Evolutionary conservation across 192 early-diverging fungal genomes (phyloP), one percentile per base, ranked within the genome.

Genomic region (Gaertneriomyces semiglobifer): DNA sequence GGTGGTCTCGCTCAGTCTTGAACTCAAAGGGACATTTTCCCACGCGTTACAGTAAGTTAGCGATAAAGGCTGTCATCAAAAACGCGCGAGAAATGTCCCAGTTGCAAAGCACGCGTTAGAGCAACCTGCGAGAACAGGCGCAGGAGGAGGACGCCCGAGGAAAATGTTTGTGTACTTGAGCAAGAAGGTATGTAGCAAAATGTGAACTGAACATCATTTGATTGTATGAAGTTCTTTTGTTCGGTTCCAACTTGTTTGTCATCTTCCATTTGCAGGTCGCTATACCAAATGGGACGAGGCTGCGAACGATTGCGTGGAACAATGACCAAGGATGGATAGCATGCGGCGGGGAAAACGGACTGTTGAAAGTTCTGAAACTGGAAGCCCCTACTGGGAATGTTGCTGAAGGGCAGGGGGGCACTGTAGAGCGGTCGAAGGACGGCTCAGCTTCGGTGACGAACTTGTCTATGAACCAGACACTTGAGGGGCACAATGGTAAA

Each of bases 251-350:
- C 11, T 20, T 11, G 10, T 45, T 44, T 55, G 5, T 4, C 3
- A 11, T 4, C 16, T 42, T 19, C 7, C 11, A 48, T 12, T 44
- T 68, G n/a, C 43, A 86, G 76, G 83, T 86, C 58, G 80, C 82
- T 12, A 86, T 86, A 44, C 84, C 84, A 4, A 85, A 85, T 67
- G 75, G 80, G 52, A 64, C 76, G 46, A 74, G 77, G 41, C 76
- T 86, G 2, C 72, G 73, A 10, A 76, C 82, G 12, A 75, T 86
- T 42, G 75, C 79, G 14, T 86, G 84, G 84, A 68, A 84, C 62
- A 86, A 86, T 60, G 77, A 85, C 25, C 74, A 80, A 65, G 84
- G 84, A n/a, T 86, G 78, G 76, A 84, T 86, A 20, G 82, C 84
- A 18, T 86, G 84, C 64, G 84, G 84, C 1, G 84, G 84, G 12